Conservation (phyloP, 129 eudicot species). For the Smallanthus sonchifolius region DNA sequence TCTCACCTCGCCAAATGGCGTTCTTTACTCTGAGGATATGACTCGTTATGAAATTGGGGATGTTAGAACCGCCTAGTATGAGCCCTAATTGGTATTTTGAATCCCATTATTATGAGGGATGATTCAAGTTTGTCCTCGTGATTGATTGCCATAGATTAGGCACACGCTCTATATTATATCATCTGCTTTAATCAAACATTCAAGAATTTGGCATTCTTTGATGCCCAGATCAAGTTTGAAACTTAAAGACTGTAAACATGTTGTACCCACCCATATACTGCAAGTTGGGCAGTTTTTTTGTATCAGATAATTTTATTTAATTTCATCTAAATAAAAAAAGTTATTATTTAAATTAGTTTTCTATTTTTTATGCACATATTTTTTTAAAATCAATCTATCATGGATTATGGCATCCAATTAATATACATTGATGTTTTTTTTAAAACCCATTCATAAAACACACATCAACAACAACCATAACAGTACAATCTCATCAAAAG, state of each 20-base stretch:
- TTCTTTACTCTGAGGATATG: slow-evolving; percentile 63
- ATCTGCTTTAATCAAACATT: slow-evolving; percentile 15
- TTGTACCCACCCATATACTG: neutral
- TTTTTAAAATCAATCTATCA: too few relatives aligned
- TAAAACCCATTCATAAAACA: too few relatives aligned
- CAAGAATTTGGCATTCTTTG: slow-evolving; percentile 11
- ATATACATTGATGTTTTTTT: too few relatives aligned
- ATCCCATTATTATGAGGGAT: neutral
- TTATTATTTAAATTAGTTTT: neutral
- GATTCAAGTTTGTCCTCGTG: slow-evolving; percentile 2
- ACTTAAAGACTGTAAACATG: neutral
- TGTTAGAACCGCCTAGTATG: slow-evolving; percentile 43
- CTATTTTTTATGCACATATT: too few relatives aligned
- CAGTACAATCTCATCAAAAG: too few relatives aligned
- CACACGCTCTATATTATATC: slow-evolving; percentile 15
- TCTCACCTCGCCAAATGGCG: slow-evolving; percentile 57
- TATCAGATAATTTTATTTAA: neutral
- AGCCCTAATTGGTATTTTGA: slow-evolving; percentile 15
- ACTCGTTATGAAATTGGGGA: slow-evolving; percentile 44
- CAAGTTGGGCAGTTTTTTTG: neutral
- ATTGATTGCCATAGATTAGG: slow-evolving; percentile 12
- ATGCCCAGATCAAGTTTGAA: slow-evolving; percentile 1
- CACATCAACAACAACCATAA: too few relatives aligned
- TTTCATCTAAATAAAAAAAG: neutral
- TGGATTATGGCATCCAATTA: too few relatives aligned